Evolutionary conservation across 306 rosid genomes (phyloP), one percentile per base, ranked within the genome.

Genomic region (Prunus fruticosa): DNA sequence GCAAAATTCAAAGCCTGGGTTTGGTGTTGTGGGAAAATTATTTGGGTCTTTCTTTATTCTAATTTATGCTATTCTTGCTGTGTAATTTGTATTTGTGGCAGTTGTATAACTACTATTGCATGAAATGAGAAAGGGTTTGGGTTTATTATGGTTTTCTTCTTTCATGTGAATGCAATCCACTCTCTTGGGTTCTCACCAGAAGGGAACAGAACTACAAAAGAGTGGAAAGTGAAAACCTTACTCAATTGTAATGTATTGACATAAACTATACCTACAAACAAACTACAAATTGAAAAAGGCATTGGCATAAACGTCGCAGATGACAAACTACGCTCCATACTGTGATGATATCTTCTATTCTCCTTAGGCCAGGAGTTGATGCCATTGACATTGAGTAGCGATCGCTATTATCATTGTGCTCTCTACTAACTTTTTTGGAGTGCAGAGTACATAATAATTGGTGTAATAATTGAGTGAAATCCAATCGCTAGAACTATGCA

Each of bases 31-130:
- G 84, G 81, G 77, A 53, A 74, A 74, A 74, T 76, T 61, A 60
- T 67, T 47, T 63, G 65, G 60, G 46, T 34, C 60, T 52, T 22
- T 43, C 30, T 18, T 54, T n/a, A 45, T 53, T 83, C 79, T 67
- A 79, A 72, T 79, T 71, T 75, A 79, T 80, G 86, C 75, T 88
- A 74, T 79, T 72, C 78, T 73, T 61, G 83, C 83, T 85, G 84
- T 88, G 87, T 87, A 85, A 84, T 79, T 86, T 84, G 88, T 81
- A 63, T 83, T 63, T 77, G 78, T 80, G 78, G 75, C 77, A 80
- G 79, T 85, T 80, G 66, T 83, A 67, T 80, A 77, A 83, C 81
- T 68, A 76, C 78, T 79, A 74, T 82, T 79, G 80, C 75, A 72
- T 84, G 76, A 57, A 71, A 80, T 80, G 82, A 81, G 84, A 52